Evolutionary conservation across 139 green algal species (phyloP).

Genomic region (Chlamydomonas sp.): DNA sequence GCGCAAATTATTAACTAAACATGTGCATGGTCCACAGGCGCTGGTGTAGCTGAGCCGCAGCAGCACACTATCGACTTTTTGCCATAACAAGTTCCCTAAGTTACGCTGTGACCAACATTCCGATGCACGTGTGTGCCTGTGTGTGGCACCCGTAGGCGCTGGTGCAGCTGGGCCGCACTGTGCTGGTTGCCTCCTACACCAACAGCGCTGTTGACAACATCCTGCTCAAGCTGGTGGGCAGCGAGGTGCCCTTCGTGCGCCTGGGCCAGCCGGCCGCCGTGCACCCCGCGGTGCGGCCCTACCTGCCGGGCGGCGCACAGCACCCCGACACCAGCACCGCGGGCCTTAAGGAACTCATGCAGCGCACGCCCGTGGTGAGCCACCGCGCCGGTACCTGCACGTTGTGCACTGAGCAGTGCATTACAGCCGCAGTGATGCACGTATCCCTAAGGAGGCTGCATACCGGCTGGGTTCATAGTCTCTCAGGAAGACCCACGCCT

Average conservation of each 20-base stretch:
- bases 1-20: too few relatives aligned
- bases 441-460: too few relatives aligned
- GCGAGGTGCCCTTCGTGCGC: conserved; percentile 75
- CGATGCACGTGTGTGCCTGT: too few relatives aligned
- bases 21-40: too few relatives aligned
- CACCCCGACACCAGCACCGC: conserved; percentile 46
- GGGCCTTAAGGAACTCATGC: conserved; percentile 24
- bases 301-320: conserved; percentile 61
- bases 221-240: conserved; percentile 78
- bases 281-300: conserved; percentile 65
- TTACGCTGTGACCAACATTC: too few relatives aligned
- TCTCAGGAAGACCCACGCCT: too few relatives aligned
- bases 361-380: conserved; percentile 38
- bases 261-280: conserved; percentile 70
- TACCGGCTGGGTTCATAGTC: too few relatives aligned
- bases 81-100: too few relatives aligned
- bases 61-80: too few relatives aligned
- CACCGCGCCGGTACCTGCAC: background rate
- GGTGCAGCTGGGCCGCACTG: conserved; percentile 52
- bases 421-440: too few relatives aligned
- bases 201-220: conserved; percentile 99
- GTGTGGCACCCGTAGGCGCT: conserved; percentile 54
- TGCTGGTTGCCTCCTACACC: conserved; percentile 96
- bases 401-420: background rate
- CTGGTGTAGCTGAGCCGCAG: too few relatives aligned